Conservation (phyloP, 495 filamentous ascomycete species). For the Rhizodiscina lignyota region DNA sequence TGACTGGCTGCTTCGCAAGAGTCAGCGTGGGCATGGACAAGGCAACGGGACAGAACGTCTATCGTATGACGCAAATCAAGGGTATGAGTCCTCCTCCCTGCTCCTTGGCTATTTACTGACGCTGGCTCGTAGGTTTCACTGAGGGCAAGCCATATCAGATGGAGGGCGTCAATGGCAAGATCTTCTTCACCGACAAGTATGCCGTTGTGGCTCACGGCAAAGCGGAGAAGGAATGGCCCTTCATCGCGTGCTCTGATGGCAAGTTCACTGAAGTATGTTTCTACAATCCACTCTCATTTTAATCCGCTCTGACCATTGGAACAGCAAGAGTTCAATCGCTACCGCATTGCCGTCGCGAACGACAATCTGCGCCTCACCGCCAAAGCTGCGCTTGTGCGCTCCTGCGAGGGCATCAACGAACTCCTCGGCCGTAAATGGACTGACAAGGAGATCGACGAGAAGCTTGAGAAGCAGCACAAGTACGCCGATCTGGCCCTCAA, state of each 20-base stretch:
- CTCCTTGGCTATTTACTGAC: conserved; percentile 19
- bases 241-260: conserved; percentile 66
- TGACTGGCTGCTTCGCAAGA: conserved; percentile 64
- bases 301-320: too few relatives aligned
- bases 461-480: conserved; percentile 47
- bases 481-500: too few relatives aligned
- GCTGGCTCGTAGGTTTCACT: conserved; percentile 40
- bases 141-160: conserved; percentile 68
- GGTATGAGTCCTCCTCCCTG: conserved; percentile 28
- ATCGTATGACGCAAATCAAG: conserved; percentile 77
- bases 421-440: conserved; percentile 68
- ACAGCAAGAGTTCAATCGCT: conserved; percentile 20
- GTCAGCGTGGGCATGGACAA: conserved; percentile 60
- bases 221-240: conserved; percentile 59
- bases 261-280: conserved; percentile 35
- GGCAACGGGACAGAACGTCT: conserved; percentile 50
- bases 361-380: background rate
- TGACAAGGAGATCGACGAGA: conserved; percentile 57
- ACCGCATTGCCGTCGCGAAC: background rate
- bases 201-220: conserved; percentile 59
- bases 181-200: conserved; percentile 62
- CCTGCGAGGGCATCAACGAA: conserved; percentile 65
- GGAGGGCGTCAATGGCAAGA: conserved; percentile 48
- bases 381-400: conserved; percentile 15
- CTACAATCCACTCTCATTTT: too few relatives aligned